phyloP scores from a whole-genome alignment of 1,139 yeast genomes.

The Torulaspora pretoriensis region DNA sequence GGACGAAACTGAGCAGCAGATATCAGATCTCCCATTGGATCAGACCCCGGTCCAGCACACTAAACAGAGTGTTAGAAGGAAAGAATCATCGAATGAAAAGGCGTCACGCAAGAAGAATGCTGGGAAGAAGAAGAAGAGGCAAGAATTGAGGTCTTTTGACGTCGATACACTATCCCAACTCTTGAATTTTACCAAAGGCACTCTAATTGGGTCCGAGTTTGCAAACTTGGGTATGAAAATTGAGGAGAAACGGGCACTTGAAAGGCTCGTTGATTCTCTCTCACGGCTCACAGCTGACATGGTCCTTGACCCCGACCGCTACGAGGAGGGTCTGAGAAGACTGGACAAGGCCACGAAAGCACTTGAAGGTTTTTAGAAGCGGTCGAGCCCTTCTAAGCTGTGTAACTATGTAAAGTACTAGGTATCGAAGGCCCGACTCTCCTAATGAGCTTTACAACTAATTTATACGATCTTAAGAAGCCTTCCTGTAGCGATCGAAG shows the following conservation, averaged over 20 bases:
- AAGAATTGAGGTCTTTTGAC: constrained; percentile 49
- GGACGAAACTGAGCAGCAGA: constrained; percentile 10
- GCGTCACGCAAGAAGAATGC: constrained; percentile 6
- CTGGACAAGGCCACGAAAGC: constrained; percentile 77
- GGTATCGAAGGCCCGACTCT: background rate
- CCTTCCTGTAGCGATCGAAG: background rate
- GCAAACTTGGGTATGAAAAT: constrained; percentile 67
- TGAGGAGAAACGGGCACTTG: constrained; percentile 74
- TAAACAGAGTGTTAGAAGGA: background rate
- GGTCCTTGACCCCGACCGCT: constrained; percentile 75
- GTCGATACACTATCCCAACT: constrained; percentile 55
- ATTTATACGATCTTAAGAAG: too few relatives aligned
- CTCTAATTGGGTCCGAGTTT: constrained; percentile 48
- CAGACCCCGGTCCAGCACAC: constrained; percentile 4
- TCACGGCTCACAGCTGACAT: constrained; percentile 85
- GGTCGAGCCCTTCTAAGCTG: background rate
- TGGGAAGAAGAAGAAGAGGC: constrained; percentile 12
- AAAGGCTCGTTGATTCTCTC: constrained; percentile 78
- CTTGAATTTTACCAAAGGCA: constrained; percentile 58
- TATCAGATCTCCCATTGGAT: constrained; percentile 1
- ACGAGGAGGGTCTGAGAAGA: constrained; percentile 75
- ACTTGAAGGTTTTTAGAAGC: constrained; percentile 63
- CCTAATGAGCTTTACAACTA: too few relatives aligned
- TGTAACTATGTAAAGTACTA: background rate
- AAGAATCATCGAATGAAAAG: constrained; percentile 1